A percentile compares a stretch with the other conserved stretches of the same genome.
phyloP scores from a whole-genome alignment of 345 rosid species.

The Durio zibethinus region DNA sequence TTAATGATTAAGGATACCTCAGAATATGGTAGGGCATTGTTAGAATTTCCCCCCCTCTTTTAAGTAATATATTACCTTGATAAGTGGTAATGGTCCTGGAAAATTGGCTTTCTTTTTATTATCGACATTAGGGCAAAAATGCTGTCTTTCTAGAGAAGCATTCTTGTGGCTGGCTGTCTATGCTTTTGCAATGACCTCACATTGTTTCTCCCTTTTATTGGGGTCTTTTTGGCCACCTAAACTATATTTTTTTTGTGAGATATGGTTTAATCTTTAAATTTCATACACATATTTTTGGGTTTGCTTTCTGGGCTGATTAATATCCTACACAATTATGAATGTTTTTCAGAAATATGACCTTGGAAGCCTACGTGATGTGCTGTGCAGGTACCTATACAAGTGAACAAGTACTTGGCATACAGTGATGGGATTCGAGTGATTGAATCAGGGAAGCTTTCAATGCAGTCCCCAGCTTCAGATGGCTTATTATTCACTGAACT shows the following conservation, averaged over 20 bases:
- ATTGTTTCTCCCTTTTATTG: background rate
- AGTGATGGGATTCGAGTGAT: slow-evolving; percentile 90
- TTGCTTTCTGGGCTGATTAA: background rate
- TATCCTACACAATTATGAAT: background rate
- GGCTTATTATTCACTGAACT: slow-evolving; percentile 72
- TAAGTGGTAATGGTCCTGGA: background rate
- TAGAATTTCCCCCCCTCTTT: background rate
- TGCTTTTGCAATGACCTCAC: background rate
- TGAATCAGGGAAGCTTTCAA: slow-evolving; percentile 63
- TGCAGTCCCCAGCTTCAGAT: slow-evolving; percentile 57
- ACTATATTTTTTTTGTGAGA: background rate
- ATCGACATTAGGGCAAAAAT: too few species aligned
- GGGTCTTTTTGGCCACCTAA: background rate
- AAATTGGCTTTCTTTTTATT: background rate
- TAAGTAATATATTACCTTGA: background rate
- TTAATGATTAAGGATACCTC: background rate
- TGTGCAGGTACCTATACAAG: slow-evolving; percentile 83
- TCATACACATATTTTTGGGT: background rate
- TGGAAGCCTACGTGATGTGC: background rate
- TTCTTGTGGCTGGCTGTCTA: background rate
- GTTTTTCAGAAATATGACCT: background rate
- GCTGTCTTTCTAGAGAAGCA: background rate
- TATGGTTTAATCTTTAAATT: too few species aligned
- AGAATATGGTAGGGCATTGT: background rate
- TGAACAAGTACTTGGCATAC: slow-evolving; percentile 89